A percentile compares a stretch with the other conserved stretches of the same genome.
phyloP scores from a whole-genome alignment of 2,329 filamentous ascomycete species.

The Knufia petricola region DNA sequence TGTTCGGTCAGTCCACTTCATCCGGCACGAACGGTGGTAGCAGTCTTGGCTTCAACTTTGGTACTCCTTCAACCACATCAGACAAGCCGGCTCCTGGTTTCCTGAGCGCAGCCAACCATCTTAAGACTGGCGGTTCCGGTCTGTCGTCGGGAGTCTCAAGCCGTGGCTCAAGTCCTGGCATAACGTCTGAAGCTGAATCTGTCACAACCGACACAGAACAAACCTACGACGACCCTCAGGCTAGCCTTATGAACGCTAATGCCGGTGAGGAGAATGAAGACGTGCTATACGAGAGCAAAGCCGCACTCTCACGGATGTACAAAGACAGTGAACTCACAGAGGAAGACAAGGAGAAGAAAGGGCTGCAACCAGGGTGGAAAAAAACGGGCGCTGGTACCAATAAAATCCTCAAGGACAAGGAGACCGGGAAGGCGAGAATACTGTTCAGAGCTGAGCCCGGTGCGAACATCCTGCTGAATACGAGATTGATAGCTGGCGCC shows the following conservation, averaged over 20 bases:
- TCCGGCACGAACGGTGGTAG: constrained; percentile 16
- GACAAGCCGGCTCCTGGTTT: constrained; percentile 18
- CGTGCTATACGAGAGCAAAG: constrained; percentile 58
- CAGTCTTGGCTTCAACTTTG: constrained; percentile 32
- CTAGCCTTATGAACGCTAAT: constrained; percentile 52
- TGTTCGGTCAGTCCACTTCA: constrained; percentile 23
- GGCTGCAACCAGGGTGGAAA: constrained; percentile 48
- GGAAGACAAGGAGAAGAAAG: constrained; percentile 32
- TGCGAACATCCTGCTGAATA: constrained; percentile 65
- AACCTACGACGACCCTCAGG: constrained; percentile 48
- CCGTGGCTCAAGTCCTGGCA: constrained; percentile 38
- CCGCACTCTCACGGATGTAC: constrained; percentile 58
- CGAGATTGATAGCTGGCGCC: constrained; percentile 50
- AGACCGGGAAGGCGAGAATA: constrained; percentile 56
- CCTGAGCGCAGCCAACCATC: constrained; percentile 23
- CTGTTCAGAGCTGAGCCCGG: constrained; percentile 65
- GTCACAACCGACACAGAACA: constrained; percentile 39
- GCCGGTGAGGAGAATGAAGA: constrained; percentile 65
- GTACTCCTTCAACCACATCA: constrained; percentile 19
- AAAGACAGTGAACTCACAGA: constrained; percentile 31
- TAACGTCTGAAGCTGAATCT: constrained; percentile 32
- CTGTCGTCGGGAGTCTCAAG: constrained; percentile 32
- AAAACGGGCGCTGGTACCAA: constrained; percentile 62
- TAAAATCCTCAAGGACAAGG: constrained; percentile 64
- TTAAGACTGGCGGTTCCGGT: constrained; percentile 23